phyloP scores from a whole-genome alignment of 768 basidiomycete genomes.

The Trametes cinnabarina region DNA sequence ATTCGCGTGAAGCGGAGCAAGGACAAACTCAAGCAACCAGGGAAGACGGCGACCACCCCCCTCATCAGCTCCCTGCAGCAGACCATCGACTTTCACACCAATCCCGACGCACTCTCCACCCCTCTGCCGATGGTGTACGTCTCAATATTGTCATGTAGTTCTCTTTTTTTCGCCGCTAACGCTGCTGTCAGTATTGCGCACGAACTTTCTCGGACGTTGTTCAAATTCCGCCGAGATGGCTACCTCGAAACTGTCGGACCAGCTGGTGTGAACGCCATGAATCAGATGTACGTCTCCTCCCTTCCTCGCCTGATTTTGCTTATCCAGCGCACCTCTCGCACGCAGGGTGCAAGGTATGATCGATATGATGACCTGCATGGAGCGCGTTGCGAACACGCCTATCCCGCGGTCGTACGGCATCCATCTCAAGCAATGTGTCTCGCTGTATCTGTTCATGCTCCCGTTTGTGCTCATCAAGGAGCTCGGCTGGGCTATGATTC shows the following conservation, averaged over 20 bases:
- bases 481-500: slow-evolving; percentile 79
- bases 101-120: slow-evolving; percentile 55
- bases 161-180: no score
- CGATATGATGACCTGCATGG: slow-evolving; percentile 83
- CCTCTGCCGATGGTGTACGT: slow-evolving; percentile 80
- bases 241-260: slow-evolving; percentile 88
- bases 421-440: slow-evolving; percentile 94
- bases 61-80: slow-evolving; percentile 54
- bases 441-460: slow-evolving; percentile 85
- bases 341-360: slow-evolving; percentile 75
- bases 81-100: slow-evolving; percentile 59
- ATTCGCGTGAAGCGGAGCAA: slow-evolving; percentile 72
- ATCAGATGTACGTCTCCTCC: slow-evolving; percentile 47
- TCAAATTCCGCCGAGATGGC: slow-evolving; percentile 75
- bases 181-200: slow-evolving; percentile 85
- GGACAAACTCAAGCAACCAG: slow-evolving; percentile 38
- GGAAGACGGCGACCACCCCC: slow-evolving; percentile 47
- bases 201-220: slow-evolving; percentile 68
- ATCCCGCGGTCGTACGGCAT: slow-evolving; percentile 82
- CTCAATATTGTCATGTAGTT: neutral
- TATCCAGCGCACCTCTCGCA: neutral
- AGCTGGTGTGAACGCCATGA: slow-evolving; percentile 81
- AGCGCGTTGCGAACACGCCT: slow-evolving; percentile 87
- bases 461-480: slow-evolving; percentile 84
- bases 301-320: neutral